A percentile compares a stretch with the other conserved stretches of the same genome.
These are phyloP conservation scores for Tricholoma sp. DNA, from an alignment of 768 basidiomycete species.

Conservation along the genomic window DNA sequence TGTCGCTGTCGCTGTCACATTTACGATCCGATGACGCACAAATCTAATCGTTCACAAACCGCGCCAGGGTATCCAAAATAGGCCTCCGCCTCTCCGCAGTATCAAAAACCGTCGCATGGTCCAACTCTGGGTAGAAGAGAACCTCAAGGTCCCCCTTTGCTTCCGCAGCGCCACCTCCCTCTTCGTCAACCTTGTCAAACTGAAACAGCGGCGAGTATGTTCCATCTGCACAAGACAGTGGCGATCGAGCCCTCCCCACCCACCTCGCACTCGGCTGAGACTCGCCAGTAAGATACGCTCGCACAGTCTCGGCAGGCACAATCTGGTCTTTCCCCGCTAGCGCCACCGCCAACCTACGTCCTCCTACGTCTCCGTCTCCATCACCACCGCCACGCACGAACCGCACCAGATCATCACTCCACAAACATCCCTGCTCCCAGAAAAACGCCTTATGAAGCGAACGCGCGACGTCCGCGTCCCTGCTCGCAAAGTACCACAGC, in stretches of 20 bases:
- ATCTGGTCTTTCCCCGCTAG: conserved; percentile 37
- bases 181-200: neutral
- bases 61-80: conserved; percentile 25
- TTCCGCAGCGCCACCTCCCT: conserved; percentile 1
- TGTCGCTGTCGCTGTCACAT: too few relatives aligned
- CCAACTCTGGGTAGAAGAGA: conserved; percentile 29
- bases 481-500: conserved; percentile 63
- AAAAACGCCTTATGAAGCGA: conserved; percentile 59
- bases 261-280: conserved; percentile 16
- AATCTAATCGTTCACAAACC: conserved; percentile 11
- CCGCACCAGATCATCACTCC: conserved; percentile 47
- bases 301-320: conserved; percentile 29
- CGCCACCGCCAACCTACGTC: conserved; percentile 14
- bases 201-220: neutral
- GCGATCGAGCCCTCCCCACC: conserved; percentile 13
- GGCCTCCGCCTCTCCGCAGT: conserved; percentile 20
- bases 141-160: conserved; percentile 26
- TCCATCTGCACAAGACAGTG: neutral
- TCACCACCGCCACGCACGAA: conserved; percentile 19
- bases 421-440: conserved; percentile 59
- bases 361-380: neutral
- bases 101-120: conserved; percentile 40
- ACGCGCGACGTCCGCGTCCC: conserved; percentile 58
- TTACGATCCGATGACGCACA: too few relatives aligned
- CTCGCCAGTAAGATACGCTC: conserved; percentile 30